These are phyloP conservation scores for Pichia sp. DNA, from an alignment of 1,139 yeast species.

Conservation along the genomic window DNA sequence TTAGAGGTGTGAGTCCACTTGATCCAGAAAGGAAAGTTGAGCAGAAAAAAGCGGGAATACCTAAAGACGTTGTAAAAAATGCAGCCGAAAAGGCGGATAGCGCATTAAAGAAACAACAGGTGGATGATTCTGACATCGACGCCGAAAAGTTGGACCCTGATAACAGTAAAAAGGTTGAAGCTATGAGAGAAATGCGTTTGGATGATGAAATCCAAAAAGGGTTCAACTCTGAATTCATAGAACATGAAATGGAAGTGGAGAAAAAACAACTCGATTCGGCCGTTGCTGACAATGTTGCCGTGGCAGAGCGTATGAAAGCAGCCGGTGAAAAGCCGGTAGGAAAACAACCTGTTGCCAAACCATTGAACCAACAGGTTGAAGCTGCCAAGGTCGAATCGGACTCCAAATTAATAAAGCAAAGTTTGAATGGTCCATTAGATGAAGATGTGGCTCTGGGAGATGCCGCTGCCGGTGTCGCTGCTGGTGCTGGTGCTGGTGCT, in stretches of 20 bases:
- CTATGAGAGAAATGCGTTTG: slow-evolving; percentile 7
- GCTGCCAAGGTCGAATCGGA: slow-evolving; percentile 8
- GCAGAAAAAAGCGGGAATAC: slow-evolving; percentile 13
- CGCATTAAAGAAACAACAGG: neutral
- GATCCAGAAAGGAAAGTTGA: neutral
- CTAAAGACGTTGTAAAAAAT: slow-evolving; percentile 2
- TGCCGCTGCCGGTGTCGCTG: slow-evolving; percentile 17
- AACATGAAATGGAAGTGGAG: neutral
- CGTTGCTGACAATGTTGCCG: slow-evolving; percentile 19
- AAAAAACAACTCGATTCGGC: slow-evolving; percentile 11
- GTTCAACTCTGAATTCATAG: neutral
- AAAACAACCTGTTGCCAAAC: slow-evolving; percentile 27
- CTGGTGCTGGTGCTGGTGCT: neutral
- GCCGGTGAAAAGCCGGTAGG: slow-evolving; percentile 24
- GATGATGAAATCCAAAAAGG: slow-evolving; percentile 7
- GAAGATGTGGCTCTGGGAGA: slow-evolving; percentile 1
- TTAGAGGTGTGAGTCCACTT: slow-evolving; percentile 18
- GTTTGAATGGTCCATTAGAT: neutral
- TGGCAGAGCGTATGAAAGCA: slow-evolving; percentile 25
- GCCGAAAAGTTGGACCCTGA: neutral
- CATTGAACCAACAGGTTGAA: slow-evolving; percentile 24
- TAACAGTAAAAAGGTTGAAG: slow-evolving; percentile 7
- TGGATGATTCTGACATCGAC: neutral
- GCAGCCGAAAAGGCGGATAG: slow-evolving; percentile 1
- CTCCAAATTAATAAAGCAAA: neutral